These are phyloP conservation scores for Naganishia vishniacii DNA, from an alignment of 768 basidiomycete species.

Conservation along the genomic window DNA sequence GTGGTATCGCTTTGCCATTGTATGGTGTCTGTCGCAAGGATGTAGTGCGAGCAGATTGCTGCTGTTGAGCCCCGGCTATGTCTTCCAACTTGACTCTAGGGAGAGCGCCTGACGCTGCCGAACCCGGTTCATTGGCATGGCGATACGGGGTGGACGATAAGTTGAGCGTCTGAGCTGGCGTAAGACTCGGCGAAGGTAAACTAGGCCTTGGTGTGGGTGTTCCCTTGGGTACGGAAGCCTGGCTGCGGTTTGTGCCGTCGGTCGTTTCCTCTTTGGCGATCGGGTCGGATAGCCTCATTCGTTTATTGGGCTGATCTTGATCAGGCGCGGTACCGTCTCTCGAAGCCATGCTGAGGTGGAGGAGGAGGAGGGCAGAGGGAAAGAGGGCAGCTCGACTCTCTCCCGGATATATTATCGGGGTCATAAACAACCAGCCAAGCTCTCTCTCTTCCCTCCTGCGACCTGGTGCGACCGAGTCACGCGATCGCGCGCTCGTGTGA, in stretches of 20 bases:
- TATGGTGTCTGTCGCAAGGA: background rate
- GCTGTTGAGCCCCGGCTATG: conserved; percentile 11
- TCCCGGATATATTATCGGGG: too few species aligned
- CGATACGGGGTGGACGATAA: background rate
- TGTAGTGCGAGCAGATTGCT: background rate
- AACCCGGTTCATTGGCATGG: background rate
- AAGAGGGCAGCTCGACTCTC: too few species aligned
- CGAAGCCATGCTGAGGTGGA: background rate
- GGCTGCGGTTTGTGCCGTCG: background rate
- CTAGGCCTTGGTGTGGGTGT: background rate
- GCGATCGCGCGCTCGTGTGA: background rate
- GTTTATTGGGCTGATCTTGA: conserved; percentile 5
- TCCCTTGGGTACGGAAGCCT: background rate
- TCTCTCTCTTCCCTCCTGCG: background rate
- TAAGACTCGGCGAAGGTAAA: background rate
- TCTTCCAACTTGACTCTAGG: conserved; percentile 19
- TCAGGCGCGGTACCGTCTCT: background rate
- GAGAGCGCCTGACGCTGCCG: background rate
- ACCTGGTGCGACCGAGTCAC: background rate
- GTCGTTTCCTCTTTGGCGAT: background rate
- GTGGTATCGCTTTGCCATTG: conserved; percentile 5
- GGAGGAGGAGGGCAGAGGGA: background rate
- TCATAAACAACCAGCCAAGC: conserved; percentile 14
- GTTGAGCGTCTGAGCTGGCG: background rate
- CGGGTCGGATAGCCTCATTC: conserved; percentile 6